Evolutionary conservation across 1,139 yeast genomes (phyloP), one percentile per base, ranked within the genome.

Genomic region (Saccharomyces pastorianus): DNA sequence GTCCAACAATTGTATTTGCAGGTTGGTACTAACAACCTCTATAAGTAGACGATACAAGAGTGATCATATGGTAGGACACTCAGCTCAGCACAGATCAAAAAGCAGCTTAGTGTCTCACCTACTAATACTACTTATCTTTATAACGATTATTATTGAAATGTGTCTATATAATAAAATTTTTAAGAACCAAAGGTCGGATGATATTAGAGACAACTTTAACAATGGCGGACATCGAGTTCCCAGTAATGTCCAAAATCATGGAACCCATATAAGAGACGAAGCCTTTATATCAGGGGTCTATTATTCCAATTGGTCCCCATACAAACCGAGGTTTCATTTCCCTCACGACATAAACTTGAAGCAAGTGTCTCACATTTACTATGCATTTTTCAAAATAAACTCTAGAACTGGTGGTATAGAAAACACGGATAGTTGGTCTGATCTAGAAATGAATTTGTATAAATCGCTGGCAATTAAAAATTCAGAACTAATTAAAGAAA

Each of bases 291-390:
- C 71, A 0, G 75, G 75, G n/a, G 62, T 77, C 11, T 79, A 78
- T 59, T 79, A 74, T 56, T 68, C 83, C 5, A 79, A 77, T 65
- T 91, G 97, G 97, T 81, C 93, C 0, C 85, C 86, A 7, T 88
- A 89, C 61, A 75, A 73, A 13, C 70, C 73, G 4, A 70, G 84
- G 38, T 71, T 78, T 25, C 90, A 84, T 66, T 76, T 76, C 53
- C 91, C 95, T 0, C 72, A 72, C n/a, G 83, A 86, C 55, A 77
- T 90, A 9, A 89, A 91, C 2, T 66, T 76, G 2, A 68, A 76
- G 0, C 63, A 72, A 17, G 70, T 86, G 3, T 82, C 95, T 17
- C 88, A 88, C 61, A 69, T 91, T 2, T 83, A 84, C 64, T 91
- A 87, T 68, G 89, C 96, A 0, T 91, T 91, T 68, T 76, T 88